phyloP scores from a whole-genome alignment of 73 alveolate species.

The Breviolum minutum region DNA sequence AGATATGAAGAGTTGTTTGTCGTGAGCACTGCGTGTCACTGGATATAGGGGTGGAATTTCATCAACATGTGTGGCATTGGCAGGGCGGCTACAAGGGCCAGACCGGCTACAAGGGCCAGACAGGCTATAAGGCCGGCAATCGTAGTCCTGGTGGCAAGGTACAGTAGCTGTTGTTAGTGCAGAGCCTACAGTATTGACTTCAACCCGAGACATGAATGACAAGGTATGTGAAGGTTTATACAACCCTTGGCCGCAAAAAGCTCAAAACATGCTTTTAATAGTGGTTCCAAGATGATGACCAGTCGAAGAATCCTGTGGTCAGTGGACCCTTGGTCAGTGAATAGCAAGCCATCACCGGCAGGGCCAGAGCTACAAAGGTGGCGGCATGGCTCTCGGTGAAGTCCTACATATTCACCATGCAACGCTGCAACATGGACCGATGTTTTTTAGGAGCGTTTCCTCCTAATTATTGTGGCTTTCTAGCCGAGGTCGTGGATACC shows the following conservation, averaged over 20 bases:
- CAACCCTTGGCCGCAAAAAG: too few species aligned
- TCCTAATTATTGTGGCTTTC: background rate
- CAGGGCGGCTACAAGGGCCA: constrained; percentile 64
- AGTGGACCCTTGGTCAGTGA: background rate
- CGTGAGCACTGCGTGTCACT: too few species aligned
- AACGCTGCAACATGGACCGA: too few species aligned
- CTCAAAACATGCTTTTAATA: too few species aligned
- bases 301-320: too few species aligned
- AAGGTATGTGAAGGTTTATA: too few species aligned
- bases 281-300: too few species aligned
- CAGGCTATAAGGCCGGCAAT: background rate
- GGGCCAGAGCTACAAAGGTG: constrained; percentile 51
- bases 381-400: background rate
- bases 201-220: background rate
- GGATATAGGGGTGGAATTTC: background rate
- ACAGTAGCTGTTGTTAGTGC: background rate
- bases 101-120: constrained; percentile 10
- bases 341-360: background rate
- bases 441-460: too few species aligned
- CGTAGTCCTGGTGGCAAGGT: background rate
- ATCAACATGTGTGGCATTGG: background rate
- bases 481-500: background rate
- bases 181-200: background rate
- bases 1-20: too few species aligned
- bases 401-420: too few species aligned